phyloP scores from a whole-genome alignment of 2,329 filamentous ascomycete genomes.

The Colletotrichum karsti region DNA sequence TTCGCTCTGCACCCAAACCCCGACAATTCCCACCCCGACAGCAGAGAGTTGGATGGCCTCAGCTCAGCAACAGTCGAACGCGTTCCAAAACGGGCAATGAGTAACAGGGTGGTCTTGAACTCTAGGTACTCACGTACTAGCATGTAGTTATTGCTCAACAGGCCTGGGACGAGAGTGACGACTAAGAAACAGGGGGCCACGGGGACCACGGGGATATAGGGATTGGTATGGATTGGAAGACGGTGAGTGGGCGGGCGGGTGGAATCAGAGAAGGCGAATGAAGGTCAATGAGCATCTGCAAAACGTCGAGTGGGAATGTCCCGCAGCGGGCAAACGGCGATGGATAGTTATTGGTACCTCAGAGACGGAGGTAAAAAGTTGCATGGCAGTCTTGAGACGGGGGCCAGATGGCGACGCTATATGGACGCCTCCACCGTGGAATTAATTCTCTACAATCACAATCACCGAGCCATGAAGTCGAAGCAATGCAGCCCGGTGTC shows the following conservation, averaged over 20 bases:
- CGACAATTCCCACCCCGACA: constrained; percentile 6
- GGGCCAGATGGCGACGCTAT: constrained; percentile 18
- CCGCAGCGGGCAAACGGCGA: neutral
- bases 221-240: neutral
- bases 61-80: constrained; percentile 20
- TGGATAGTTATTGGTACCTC: neutral
- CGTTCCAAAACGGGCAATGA: constrained; percentile 8
- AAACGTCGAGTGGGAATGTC: neutral
- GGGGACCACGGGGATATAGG: neutral
- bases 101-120: neutral
- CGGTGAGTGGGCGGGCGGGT: neutral
- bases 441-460: neutral
- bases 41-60: constrained; percentile 4
- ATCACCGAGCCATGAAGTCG: constrained; percentile 9
- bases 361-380: neutral
- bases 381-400: constrained; percentile 18
- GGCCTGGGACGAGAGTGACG: too few species aligned
- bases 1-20: constrained; percentile 1
- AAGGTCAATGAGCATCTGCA: neutral
- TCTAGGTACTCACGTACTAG: neutral
- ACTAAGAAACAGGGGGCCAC: neutral
- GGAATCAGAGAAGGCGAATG: neutral
- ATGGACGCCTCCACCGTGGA: neutral
- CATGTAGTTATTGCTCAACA: too few species aligned
- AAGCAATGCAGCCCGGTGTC: constrained; percentile 2